These are phyloP conservation scores for Suillus spraguei DNA, from an alignment of 768 basidiomycete genomes.

Conservation along the genomic window DNA sequence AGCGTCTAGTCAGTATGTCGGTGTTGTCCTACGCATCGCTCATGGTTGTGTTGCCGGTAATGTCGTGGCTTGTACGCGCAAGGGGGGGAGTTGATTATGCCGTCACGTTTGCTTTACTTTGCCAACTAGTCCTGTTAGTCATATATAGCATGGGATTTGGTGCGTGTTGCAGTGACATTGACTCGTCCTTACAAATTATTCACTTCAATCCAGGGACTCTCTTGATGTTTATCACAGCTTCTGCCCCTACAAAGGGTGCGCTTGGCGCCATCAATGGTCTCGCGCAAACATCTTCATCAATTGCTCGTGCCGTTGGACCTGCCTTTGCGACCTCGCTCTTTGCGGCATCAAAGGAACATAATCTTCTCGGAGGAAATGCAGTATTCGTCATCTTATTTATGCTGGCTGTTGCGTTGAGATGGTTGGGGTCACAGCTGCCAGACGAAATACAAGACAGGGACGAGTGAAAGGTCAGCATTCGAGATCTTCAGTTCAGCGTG, in stretches of 20 bases:
- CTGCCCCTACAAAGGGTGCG: constrained; percentile 52
- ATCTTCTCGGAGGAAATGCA: constrained; percentile 51
- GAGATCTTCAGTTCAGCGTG: not conserved
- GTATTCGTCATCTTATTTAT: constrained; percentile 46
- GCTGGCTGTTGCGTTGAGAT: constrained; percentile 26
- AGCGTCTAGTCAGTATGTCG: constrained; percentile 41
- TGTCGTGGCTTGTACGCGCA: constrained; percentile 39
- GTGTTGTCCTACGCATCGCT: constrained; percentile 41
- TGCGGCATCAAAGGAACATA: constrained; percentile 50
- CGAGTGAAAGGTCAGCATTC: constrained; percentile 13
- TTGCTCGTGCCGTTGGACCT: constrained; percentile 53
- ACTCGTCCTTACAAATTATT: constrained; percentile 1
- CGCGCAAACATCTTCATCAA: constrained; percentile 48
- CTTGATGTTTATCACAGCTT: constrained; percentile 55
- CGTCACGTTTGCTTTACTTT: constrained; percentile 40
- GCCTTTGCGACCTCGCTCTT: constrained; percentile 51
- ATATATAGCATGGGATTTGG: constrained; percentile 46
- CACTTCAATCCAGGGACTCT: constrained; percentile 44
- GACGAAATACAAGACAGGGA: constrained; percentile 37
- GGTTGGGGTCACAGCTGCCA: constrained; percentile 27
- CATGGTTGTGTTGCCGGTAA: constrained; percentile 47
- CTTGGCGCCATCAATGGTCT: constrained; percentile 63
- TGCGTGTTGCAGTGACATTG: constrained; percentile 22
- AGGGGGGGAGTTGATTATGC: constrained; percentile 34
- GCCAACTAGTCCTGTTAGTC: constrained; percentile 28